These are phyloP conservation scores for Verbascum thapsus DNA, from an alignment of 257 asterid genomes.

Conservation along the genomic window DNA sequence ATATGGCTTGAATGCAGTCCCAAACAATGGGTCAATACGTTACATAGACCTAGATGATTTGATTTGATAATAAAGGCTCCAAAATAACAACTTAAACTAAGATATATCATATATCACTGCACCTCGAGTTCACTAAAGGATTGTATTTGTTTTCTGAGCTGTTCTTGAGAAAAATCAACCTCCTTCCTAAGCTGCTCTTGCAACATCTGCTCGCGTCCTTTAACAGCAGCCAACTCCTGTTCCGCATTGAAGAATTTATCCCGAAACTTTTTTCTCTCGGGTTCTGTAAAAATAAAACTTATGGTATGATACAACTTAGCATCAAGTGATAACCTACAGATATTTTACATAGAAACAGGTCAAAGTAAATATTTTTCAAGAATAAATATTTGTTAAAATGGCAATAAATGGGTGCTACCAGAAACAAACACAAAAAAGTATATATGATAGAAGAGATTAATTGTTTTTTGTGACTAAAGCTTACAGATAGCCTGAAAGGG, in stretches of 20 bases:
- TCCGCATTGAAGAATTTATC: slow-evolving; percentile 68
- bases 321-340: slow-evolving; percentile 31
- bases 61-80: not conserved
- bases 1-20: slow-evolving; percentile 10
- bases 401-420: not conserved
- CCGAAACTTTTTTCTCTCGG: slow-evolving; percentile 72
- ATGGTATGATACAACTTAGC: slow-evolving; percentile 28
- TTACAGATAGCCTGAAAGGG: not conserved
- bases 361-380: no score
- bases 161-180: slow-evolving; percentile 76
- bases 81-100: no score
- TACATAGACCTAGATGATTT: slow-evolving; percentile 22
- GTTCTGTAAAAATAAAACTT: slow-evolving; percentile 52
- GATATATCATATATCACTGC: no score
- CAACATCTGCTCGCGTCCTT: slow-evolving; percentile 72
- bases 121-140: slow-evolving; percentile 89
- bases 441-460: slow-evolving; percentile 4
- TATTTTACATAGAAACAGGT: slow-evolving; percentile 17
- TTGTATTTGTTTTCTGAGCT: slow-evolving; percentile 71
- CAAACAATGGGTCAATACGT: slow-evolving; percentile 7
- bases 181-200: slow-evolving; percentile 81
- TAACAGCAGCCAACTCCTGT: slow-evolving; percentile 97
- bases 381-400: slow-evolving; percentile 7
- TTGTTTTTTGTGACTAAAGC: not conserved
- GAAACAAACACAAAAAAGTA: slow-evolving; percentile 2